phyloP scores from a whole-genome alignment of 1,139 yeast genomes.

The Blastobotrys serpentis region DNA sequence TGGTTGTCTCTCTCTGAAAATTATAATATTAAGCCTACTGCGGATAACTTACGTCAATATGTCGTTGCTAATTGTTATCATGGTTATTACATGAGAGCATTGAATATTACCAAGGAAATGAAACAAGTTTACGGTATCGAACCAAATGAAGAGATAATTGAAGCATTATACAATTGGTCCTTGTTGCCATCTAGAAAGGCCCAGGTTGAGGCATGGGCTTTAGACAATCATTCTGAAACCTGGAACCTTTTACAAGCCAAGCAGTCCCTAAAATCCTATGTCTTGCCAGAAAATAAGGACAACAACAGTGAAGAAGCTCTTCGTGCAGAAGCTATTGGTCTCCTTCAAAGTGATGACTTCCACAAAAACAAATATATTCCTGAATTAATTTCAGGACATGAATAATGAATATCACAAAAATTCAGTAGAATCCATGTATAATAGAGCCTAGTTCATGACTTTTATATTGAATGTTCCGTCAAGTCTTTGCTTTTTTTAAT shows the following conservation, averaged over 20 bases:
- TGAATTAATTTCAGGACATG: background rate
- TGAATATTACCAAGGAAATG: constrained; percentile 51
- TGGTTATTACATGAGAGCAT: constrained; percentile 60
- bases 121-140: constrained; percentile 50
- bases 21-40: constrained; percentile 54
- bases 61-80: constrained; percentile 73
- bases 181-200: constrained; percentile 49
- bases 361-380: constrained; percentile 13
- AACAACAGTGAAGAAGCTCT: constrained; percentile 32
- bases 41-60: constrained; percentile 59
- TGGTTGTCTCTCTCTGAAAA: constrained; percentile 59
- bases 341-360: constrained; percentile 13
- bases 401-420: background rate
- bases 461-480: background rate
- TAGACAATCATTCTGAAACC: constrained; percentile 40
- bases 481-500: background rate
- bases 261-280: constrained; percentile 42
- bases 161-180: constrained; percentile 62
- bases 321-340: constrained; percentile 21
- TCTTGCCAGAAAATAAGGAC: constrained; percentile 32
- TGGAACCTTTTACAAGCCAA: constrained; percentile 49
- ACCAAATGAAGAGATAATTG: constrained; percentile 52
- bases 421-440: background rate
- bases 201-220: constrained; percentile 56
- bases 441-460: constrained; percentile 1